A percentile compares a stretch with the other conserved stretches of the same genome.
phyloP scores from a whole-genome alignment of 1,139 yeast species.

The Geotrichum fermentans region DNA sequence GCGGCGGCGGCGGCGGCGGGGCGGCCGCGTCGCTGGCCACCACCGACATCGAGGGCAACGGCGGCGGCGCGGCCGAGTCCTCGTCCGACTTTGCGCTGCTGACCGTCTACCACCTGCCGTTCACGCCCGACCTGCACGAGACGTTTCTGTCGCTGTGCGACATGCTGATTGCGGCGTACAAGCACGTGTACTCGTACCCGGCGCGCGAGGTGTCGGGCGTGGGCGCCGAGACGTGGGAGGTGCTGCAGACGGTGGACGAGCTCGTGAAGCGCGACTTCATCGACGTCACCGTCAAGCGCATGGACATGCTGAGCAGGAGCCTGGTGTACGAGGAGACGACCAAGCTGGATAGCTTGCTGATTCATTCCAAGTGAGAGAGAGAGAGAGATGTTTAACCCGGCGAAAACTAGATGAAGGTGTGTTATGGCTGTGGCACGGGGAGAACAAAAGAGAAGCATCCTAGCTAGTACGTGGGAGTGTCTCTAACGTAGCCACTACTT shows the following conservation, averaged over 20 bases:
- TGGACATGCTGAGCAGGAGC: slow-evolving; percentile 29
- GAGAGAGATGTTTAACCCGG: too few relatives aligned
- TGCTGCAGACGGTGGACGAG: slow-evolving; percentile 30
- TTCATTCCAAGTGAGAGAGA: slow-evolving; percentile 20
- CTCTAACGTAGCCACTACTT: too few relatives aligned
- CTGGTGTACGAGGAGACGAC: slow-evolving; percentile 30
- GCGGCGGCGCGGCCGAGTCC: too few relatives aligned
- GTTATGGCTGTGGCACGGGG: too few relatives aligned
- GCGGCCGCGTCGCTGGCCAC: too few relatives aligned
- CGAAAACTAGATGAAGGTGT: too few relatives aligned
- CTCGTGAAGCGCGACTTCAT: slow-evolving; percentile 28
- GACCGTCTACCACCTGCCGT: slow-evolving; percentile 30
- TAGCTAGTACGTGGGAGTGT: too few relatives aligned
- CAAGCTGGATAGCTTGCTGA: slow-evolving; percentile 27
- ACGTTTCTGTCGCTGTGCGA: slow-evolving; percentile 32
- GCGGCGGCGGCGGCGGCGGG: too few relatives aligned
- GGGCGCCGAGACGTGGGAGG: slow-evolving; percentile 26
- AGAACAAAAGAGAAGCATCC: too few relatives aligned
- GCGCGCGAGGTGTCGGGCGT: slow-evolving; percentile 3
- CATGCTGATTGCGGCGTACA: slow-evolving; percentile 29
- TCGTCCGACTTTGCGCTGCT: slow-evolving; percentile 51
- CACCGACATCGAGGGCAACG: slow-evolving; percentile 98
- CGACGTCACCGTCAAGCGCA: slow-evolving; percentile 30
- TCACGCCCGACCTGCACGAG: slow-evolving; percentile 32
- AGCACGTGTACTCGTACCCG: slow-evolving; percentile 22